A percentile compares a stretch with the other conserved stretches of the same genome.
Evolutionary conservation across 2,329 filamentous ascomycete genomes (phyloP).

Genomic region (Fusarium secorum): DNA sequence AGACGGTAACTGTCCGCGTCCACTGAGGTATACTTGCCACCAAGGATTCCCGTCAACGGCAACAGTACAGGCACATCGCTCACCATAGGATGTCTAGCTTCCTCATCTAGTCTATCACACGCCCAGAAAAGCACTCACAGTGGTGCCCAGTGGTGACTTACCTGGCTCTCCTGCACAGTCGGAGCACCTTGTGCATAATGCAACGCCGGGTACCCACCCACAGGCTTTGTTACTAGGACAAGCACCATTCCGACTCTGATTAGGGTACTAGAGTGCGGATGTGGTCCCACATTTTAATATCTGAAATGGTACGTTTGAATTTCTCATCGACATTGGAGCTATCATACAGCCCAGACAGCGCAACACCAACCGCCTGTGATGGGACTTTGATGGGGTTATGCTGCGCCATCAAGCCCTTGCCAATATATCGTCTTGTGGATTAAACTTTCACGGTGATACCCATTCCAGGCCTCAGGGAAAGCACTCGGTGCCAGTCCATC

Average conservation of each 20-base stretch:
- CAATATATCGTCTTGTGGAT: conserved; percentile 33
- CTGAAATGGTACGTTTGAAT: conserved; percentile 13
- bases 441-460: conserved; percentile 18
- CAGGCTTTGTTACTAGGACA: conserved; percentile 9
- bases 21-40: conserved; percentile 25
- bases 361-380: conserved; percentile 9
- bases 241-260: conserved; percentile 21
- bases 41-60: conserved; percentile 15
- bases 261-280: not conserved
- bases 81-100: conserved; percentile 2
- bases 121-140: conserved; percentile 15
- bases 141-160: not conserved
- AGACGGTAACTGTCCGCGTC: conserved; percentile 1
- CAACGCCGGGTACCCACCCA: conserved; percentile 11
- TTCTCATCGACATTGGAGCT: conserved; percentile 14
- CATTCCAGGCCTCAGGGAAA: conserved; percentile 5
- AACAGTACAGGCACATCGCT: conserved; percentile 22
- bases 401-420: conserved; percentile 37
- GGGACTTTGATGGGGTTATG: conserved; percentile 10
- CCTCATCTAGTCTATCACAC: not conserved
- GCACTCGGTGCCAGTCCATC: conserved; percentile 17
- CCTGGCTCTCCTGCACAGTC: not conserved
- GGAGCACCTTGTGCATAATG: conserved; percentile 5
- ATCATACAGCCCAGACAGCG: not conserved
- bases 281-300: conserved; percentile 23